Conservation (phyloP, 139 green algal species). For the Chlamydomonas sp. region DNA sequence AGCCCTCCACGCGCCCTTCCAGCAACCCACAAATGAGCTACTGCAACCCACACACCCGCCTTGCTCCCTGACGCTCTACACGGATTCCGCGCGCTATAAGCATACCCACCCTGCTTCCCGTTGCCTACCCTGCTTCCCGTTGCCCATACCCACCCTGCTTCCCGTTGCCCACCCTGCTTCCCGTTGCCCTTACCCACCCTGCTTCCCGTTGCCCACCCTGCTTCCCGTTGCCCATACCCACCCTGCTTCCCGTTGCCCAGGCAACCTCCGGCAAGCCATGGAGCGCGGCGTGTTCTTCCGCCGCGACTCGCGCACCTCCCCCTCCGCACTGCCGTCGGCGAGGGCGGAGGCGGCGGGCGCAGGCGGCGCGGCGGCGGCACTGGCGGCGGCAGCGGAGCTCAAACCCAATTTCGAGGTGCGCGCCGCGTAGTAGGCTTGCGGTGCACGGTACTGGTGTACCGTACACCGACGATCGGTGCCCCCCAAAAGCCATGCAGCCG, state of each 20-base stretch:
- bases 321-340: slow-evolving; percentile 1
- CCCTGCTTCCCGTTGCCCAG: not conserved
- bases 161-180: not conserved
- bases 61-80: too few relatives aligned
- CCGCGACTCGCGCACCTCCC: not conserved
- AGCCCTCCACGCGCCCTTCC: too few relatives aligned
- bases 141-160: not conserved
- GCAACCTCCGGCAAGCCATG: slow-evolving; percentile 34
- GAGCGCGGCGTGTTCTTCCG: slow-evolving; percentile 26
- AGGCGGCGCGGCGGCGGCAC: slow-evolving; percentile 25
- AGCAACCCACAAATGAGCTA: too few relatives aligned
- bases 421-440: too few relatives aligned
- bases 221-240: not conserved
- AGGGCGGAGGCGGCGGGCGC: slow-evolving; percentile 26
- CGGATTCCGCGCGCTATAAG: too few relatives aligned
- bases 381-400: slow-evolving; percentile 27
- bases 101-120: too few relatives aligned
- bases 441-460: too few relatives aligned
- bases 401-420: slow-evolving; percentile 21
- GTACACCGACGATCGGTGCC: too few relatives aligned
- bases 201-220: not conserved
- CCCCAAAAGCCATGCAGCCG: too few relatives aligned
- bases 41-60: too few relatives aligned
- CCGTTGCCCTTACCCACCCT: not conserved
- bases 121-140: not conserved